Evolutionary conservation across 306 rosid genomes (phyloP), one percentile per base, ranked within the genome.

Genomic region (Quercus agrifolia): DNA sequence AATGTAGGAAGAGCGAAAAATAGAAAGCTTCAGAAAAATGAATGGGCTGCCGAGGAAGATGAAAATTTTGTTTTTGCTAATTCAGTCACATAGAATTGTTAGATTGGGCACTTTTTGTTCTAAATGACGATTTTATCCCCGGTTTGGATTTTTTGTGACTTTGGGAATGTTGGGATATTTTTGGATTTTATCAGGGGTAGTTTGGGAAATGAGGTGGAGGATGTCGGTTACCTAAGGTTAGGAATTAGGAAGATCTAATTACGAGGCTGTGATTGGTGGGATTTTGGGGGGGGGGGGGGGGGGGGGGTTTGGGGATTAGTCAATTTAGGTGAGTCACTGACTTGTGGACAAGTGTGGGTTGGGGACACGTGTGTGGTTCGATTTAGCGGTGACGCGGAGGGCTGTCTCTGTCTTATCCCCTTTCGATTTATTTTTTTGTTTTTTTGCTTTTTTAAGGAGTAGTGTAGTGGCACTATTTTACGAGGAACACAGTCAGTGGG

Each of bases 321-420:
- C 54, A 12, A 18, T 21, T 14, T 75, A 78, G 89, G 80, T 82
- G 74, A 71, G 54, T 31, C 7, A 13, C 8, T 41, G 41, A 54
- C 1, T 7, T 33, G 7, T 2, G 23, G 80, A 77, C 78, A 74
- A 78, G 78, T 77, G 84, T 54, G 0, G 11, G 2, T 10, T 9
- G 0, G 13, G 6, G 58, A 76, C 83, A 83, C 83, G 83, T 82
- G 85, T 81, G 21, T 61, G 77, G 5, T 38, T 5, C 0, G 75
- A 83, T 83, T 30, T 21, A 19, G 41, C 23, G 71, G 19, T 5
- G 51, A 44, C 15, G 25, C 30, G 15, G 28, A 54, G 56, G 17
- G 54, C 85, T 68, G 79, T 83, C 87, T 7, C 9, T 59, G 74
- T 73, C 84, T 64, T 74, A 80, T 87, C 82, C 1, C 73, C 73